Evolutionary conservation across 2,329 filamentous ascomycete species (phyloP).

Genomic region (Cladosporium sp.): DNA sequence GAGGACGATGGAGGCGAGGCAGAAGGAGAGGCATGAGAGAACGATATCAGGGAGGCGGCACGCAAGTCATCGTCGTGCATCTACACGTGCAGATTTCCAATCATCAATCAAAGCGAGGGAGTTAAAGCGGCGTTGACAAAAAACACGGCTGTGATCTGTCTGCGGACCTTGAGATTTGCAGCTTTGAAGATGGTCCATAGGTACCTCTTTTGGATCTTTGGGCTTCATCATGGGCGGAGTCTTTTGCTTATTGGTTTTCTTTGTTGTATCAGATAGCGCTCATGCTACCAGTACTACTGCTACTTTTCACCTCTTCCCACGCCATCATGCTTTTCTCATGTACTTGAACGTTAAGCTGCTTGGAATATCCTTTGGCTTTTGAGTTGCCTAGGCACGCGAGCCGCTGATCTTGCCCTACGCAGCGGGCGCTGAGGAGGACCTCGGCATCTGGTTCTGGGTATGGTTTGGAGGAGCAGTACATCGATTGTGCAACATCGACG

Average conservation of each 20-base stretch:
- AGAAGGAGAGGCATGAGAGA: conserved; percentile 6
- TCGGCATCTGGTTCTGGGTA: conserved; percentile 6
- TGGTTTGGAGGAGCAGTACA: neutral
- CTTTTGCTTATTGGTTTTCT: conserved; percentile 6
- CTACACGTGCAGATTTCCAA: neutral
- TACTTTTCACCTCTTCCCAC: neutral
- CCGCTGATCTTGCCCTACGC: neutral
- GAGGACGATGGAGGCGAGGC: conserved; percentile 36
- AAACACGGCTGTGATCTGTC: neutral
- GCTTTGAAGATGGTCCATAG: neutral
- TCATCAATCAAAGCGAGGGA: conserved; percentile 9
- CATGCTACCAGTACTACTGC: neutral
- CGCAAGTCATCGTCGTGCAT: neutral
- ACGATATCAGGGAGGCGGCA: neutral
- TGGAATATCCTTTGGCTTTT: neutral
- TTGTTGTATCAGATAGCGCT: conserved; percentile 18
- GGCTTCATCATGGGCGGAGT: neutral
- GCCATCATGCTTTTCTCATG: neutral
- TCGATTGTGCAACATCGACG: neutral
- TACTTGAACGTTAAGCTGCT: neutral
- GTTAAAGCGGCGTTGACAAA: neutral
- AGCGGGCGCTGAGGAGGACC: conserved; percentile 17
- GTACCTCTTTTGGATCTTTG: neutral
- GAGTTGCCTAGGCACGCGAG: neutral
- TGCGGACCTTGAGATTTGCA: neutral